Evolutionary conservation across 495 filamentous ascomycete genomes (phyloP).

Genomic region (Podospora comata): DNA sequence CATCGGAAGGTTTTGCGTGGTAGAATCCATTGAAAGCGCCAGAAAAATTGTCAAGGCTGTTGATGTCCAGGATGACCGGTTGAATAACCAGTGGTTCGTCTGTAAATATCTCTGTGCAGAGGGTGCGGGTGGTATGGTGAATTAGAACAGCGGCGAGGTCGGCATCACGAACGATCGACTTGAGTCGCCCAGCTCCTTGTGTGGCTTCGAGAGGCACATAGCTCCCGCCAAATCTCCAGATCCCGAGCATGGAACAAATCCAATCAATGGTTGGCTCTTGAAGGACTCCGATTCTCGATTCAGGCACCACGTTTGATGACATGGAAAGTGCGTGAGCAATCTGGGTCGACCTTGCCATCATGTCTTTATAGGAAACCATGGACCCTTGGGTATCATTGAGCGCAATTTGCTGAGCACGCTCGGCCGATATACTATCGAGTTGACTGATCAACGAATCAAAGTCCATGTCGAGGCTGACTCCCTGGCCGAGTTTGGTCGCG

Average conservation of each 20-base stretch:
- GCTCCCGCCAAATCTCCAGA: conserved; percentile 38
- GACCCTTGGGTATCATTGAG: conserved; percentile 9
- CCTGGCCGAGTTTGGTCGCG: conserved; percentile 25
- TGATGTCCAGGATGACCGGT: background rate
- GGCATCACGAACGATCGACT: conserved; percentile 26
- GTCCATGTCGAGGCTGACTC: conserved; percentile 13
- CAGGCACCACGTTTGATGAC: conserved; percentile 10
- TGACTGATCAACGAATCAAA: conserved; percentile 13
- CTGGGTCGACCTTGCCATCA: conserved; percentile 13
- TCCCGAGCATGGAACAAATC: conserved; percentile 45
- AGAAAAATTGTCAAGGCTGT: background rate
- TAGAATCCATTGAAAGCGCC: background rate
- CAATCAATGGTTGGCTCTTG: conserved; percentile 34
- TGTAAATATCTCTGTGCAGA: conserved; percentile 12
- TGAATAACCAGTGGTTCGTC: background rate
- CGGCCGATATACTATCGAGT: conserved; percentile 5
- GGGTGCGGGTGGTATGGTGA: conserved; percentile 9
- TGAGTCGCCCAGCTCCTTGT: conserved; percentile 33
- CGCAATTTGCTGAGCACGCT: background rate
- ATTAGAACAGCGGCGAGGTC: conserved; percentile 26
- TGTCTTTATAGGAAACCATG: conserved; percentile 9
- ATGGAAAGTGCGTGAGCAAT: conserved; percentile 14
- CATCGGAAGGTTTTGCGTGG: conserved; percentile 5
- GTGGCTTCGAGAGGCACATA: conserved; percentile 47
- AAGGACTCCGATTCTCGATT: conserved; percentile 17